Evolutionary conservation across 1,284 basidiomycete genomes (phyloP).

Genomic region (Rhodotorula sp.): DNA sequence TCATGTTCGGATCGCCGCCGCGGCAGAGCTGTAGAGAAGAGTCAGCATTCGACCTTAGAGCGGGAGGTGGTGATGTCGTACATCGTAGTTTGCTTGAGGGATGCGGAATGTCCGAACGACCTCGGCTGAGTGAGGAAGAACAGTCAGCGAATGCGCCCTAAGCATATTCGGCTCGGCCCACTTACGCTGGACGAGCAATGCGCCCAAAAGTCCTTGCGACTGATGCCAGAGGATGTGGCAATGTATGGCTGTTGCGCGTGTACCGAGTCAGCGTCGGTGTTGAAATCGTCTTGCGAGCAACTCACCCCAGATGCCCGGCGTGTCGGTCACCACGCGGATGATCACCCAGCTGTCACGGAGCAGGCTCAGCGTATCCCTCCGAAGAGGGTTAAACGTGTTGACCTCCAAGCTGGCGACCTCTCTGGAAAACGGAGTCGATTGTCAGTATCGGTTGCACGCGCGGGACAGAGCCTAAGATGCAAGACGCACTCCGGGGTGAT

Average conservation of each 20-base stretch:
- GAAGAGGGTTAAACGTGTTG: constrained; percentile 48
- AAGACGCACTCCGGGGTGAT: constrained; percentile 23
- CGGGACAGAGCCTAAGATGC: too few relatives aligned
- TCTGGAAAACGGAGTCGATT: neutral
- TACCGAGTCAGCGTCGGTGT: neutral
- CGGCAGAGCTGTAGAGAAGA: constrained; percentile 8
- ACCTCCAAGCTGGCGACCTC: constrained; percentile 30
- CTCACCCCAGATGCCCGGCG: constrained; percentile 5
- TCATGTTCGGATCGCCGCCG: constrained; percentile 1
- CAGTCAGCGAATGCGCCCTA: too few relatives aligned
- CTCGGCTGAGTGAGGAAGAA: neutral
- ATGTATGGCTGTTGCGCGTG: neutral
- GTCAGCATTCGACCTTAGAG: neutral
- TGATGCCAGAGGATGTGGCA: constrained; percentile 15
- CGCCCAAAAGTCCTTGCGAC: constrained; percentile 18
- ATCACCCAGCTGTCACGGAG: constrained; percentile 44
- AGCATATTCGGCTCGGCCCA: too few relatives aligned
- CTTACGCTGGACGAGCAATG: constrained; percentile 5
- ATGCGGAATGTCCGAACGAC: constrained; percentile 1
- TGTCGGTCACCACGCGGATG: constrained; percentile 42
- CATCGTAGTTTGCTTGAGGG: constrained; percentile 11
- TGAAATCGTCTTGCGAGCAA: too few relatives aligned
- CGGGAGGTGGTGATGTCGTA: neutral
- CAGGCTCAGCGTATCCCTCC: constrained; percentile 50
- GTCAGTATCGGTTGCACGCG: too few relatives aligned